Percentiles rank a stretch among this genome's conserved stretches.
These are phyloP conservation scores for Fusarium anguioides DNA, from an alignment of 2,329 filamentous ascomycete genomes.

Conservation along the genomic window DNA sequence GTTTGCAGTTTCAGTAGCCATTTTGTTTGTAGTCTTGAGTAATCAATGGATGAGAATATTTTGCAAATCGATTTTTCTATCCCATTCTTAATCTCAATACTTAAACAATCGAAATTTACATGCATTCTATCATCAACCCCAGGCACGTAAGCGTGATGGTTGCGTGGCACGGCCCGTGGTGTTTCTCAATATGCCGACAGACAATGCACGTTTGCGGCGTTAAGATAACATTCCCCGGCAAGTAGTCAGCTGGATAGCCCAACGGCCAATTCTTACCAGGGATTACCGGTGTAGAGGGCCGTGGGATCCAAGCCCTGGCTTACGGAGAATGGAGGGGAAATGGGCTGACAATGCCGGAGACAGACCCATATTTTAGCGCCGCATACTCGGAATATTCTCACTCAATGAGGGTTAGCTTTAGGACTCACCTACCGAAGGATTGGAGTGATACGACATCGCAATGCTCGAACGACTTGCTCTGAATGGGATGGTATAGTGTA, in stretches of 20 bases:
- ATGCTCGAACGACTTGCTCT: no score
- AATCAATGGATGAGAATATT: background rate
- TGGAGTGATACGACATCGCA: background rate
- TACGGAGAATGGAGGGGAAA: slow-evolving; percentile 2
- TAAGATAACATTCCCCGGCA: no score
- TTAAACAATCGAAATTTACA: no score
- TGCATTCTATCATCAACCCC: no score
- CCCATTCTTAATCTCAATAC: background rate
- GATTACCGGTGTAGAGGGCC: background rate
- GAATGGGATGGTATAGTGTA: background rate
- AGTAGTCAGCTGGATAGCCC: no score
- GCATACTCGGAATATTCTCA: background rate
- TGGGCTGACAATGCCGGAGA: background rate
- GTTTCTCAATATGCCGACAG: no score
- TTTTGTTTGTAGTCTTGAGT: background rate
- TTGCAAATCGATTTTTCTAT: no score
- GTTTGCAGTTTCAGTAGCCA: background rate
- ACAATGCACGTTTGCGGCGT: no score
- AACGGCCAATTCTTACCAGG: background rate
- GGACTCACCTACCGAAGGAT: background rate
- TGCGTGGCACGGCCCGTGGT: no score
- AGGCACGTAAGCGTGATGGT: no score
- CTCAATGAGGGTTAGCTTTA: background rate
- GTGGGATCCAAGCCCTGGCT: background rate
- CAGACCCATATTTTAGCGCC: background rate